Evolutionary conservation across 2,329 filamentous ascomycete species (phyloP).

Genomic region (Xylariaceae sp.): DNA sequence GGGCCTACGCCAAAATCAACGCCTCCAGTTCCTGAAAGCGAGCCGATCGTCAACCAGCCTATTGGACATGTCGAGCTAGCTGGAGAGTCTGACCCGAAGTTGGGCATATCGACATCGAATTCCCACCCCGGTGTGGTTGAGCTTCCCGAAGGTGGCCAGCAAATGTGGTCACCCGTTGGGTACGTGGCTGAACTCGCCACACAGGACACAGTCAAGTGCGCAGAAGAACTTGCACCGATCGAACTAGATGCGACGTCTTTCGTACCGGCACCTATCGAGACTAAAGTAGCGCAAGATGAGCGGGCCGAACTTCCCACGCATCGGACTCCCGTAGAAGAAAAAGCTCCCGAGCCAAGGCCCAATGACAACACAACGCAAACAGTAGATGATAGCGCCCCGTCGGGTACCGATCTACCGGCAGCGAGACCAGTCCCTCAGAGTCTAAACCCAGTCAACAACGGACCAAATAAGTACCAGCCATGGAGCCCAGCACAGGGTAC

Average conservation of each 20-base stretch:
- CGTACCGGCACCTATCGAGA: conserved; percentile 14
- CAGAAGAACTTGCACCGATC: conserved; percentile 42
- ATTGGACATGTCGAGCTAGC: not conserved
- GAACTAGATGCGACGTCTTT: conserved; percentile 39
- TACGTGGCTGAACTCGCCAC: conserved; percentile 39
- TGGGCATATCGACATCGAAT: not conserved
- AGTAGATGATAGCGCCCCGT: conserved; percentile 21
- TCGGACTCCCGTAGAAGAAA: conserved; percentile 25
- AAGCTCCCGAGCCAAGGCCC: conserved; percentile 15
- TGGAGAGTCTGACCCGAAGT: not conserved
- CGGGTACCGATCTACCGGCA: not conserved
- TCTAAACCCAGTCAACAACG: not conserved
- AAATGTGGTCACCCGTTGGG: conserved; percentile 35
- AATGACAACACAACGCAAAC: conserved; percentile 15
- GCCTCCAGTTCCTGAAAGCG: conserved; percentile 1
- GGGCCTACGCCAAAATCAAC: conserved; percentile 1
- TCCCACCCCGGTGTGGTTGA: conserved; percentile 24
- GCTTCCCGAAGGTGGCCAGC: conserved; percentile 27
- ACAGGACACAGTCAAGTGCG: conserved; percentile 39
- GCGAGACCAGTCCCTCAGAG: conserved; percentile 13
- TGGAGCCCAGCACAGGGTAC: conserved; percentile 29
- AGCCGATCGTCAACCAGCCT: not conserved
- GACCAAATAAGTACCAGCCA: conserved; percentile 30
- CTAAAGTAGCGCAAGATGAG: conserved; percentile 24
- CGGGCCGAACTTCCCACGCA: conserved; percentile 36